Conservation (phyloP, 306 rosid genomes). For the Spatholobus suberectus region DNA sequence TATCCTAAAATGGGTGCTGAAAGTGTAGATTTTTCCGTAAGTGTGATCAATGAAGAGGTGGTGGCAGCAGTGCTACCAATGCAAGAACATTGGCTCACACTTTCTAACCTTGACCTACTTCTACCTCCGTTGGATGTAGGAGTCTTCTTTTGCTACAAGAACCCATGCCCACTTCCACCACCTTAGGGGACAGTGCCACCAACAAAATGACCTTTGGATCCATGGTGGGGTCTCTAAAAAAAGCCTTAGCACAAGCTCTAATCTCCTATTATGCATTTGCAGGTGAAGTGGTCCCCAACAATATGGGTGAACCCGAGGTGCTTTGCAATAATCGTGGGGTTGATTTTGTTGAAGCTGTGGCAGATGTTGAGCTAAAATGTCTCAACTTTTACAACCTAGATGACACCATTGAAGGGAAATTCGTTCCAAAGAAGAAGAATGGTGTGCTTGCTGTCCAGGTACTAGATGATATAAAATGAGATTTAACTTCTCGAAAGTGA, state of each 20-base stretch:
- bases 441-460: slow-evolving; percentile 88
- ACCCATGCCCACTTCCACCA: not conserved
- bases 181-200: not conserved
- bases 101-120: slow-evolving; percentile 81
- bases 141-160: slow-evolving; percentile 72
- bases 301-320: slow-evolving; percentile 70
- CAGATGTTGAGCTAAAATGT: slow-evolving; percentile 54
- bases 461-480: not conserved
- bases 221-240: slow-evolving; percentile 55
- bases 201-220: slow-evolving; percentile 27
- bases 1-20: slow-evolving; percentile 30
- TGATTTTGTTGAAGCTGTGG: slow-evolving; percentile 71
- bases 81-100: slow-evolving; percentile 75
- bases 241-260: slow-evolving; percentile 57
- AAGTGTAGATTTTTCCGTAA: slow-evolving; percentile 44
- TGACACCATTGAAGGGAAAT: slow-evolving; percentile 60
- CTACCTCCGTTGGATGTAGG: slow-evolving; percentile 70
- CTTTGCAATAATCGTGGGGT: slow-evolving; percentile 85
- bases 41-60: slow-evolving; percentile 52
- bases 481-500: too few species aligned
- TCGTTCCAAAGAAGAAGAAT: slow-evolving; percentile 64
- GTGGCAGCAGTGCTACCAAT: slow-evolving; percentile 68
- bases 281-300: slow-evolving; percentile 65
- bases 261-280: slow-evolving; percentile 64
- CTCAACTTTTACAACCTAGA: slow-evolving; percentile 71